phyloP scores from a whole-genome alignment of 768 basidiomycete genomes.

The Albatrellus ellisii region DNA sequence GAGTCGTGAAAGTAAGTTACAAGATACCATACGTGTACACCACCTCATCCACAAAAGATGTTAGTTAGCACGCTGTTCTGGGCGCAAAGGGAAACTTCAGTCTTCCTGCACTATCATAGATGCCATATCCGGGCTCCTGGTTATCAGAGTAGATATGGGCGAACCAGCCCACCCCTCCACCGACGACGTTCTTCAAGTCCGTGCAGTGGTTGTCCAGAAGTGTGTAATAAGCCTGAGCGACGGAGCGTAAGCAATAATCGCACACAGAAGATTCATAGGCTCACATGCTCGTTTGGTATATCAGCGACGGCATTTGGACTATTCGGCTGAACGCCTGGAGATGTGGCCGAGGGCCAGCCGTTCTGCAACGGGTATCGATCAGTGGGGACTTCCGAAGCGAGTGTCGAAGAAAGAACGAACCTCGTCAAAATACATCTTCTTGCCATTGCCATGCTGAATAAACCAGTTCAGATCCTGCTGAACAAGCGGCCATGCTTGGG shows the following conservation, averaged over 20 bases:
- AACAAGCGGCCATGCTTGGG: constrained; percentile 50
- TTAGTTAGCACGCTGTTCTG: constrained; percentile 47
- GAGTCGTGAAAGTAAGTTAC: no score
- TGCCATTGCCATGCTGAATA: constrained; percentile 42
- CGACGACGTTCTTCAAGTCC: constrained; percentile 43
- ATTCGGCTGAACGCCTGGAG: constrained; percentile 48
- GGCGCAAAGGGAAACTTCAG: constrained; percentile 55
- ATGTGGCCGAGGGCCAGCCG: constrained; percentile 65
- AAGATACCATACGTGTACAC: no score
- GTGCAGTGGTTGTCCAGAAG: constrained; percentile 53
- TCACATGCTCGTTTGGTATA: constrained; percentile 39
- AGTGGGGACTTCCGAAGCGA: no score
- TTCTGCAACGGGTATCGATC: constrained; percentile 30
- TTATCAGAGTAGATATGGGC: constrained; percentile 66
- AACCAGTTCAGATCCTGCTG: constrained; percentile 53
- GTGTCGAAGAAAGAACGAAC: constrained; percentile 21
- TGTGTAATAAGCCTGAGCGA: constrained; percentile 43
- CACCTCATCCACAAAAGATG: no score
- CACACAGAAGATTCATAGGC: constrained; percentile 7
- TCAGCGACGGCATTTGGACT: constrained; percentile 45
- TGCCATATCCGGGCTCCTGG: constrained; percentile 58
- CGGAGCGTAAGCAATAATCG: not conserved
- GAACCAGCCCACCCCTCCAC: constrained; percentile 75
- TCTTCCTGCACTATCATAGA: constrained; percentile 36
- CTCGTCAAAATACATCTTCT: constrained; percentile 68